phyloP scores from a whole-genome alignment of 192 early-diverging fungal genomes.

The Podila minutissima region DNA sequence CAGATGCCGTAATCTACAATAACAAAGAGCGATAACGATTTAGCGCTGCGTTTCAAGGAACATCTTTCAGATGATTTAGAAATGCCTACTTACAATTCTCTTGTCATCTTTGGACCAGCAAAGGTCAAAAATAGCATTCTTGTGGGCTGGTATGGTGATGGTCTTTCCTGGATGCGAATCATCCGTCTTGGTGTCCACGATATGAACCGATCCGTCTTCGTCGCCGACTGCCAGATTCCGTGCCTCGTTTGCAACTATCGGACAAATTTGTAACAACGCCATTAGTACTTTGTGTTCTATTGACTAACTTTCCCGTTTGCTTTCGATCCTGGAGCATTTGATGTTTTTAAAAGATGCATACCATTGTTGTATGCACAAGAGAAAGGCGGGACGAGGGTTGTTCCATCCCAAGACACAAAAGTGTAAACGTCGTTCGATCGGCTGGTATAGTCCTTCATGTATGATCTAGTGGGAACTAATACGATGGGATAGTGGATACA shows the following conservation, averaged over 20 bases:
- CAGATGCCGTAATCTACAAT: slow-evolving; percentile 72
- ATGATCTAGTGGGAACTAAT: slow-evolving; percentile 23
- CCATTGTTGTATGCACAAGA: slow-evolving; percentile 48
- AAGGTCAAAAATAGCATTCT: slow-evolving; percentile 86
- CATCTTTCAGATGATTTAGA: not conserved
- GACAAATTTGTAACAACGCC: not conserved
- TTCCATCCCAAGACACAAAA: slow-evolving; percentile 29
- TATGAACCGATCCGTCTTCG: slow-evolving; percentile 69
- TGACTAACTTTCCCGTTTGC: no score
- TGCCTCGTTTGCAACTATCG: slow-evolving; percentile 59
- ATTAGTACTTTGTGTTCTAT: no score
- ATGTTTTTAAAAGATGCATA: not conserved
- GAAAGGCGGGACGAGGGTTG: slow-evolving; percentile 38
- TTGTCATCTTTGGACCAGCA: slow-evolving; percentile 79
- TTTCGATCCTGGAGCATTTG: not conserved
- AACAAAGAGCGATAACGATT: not conserved
- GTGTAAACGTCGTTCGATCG: slow-evolving; percentile 36
- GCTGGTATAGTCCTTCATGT: slow-evolving; percentile 35
- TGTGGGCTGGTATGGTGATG: slow-evolving; percentile 68
- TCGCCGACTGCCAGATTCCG: slow-evolving; percentile 72
- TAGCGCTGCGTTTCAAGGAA: no score
- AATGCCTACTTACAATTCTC: slow-evolving; percentile 56
- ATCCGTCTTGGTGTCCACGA: slow-evolving; percentile 66
- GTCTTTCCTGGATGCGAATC: slow-evolving; percentile 43
- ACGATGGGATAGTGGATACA: not conserved